Base-by-base conservation (phyloP, 306 rosid genomes). In the Begonia fuchsioides region DNA sequence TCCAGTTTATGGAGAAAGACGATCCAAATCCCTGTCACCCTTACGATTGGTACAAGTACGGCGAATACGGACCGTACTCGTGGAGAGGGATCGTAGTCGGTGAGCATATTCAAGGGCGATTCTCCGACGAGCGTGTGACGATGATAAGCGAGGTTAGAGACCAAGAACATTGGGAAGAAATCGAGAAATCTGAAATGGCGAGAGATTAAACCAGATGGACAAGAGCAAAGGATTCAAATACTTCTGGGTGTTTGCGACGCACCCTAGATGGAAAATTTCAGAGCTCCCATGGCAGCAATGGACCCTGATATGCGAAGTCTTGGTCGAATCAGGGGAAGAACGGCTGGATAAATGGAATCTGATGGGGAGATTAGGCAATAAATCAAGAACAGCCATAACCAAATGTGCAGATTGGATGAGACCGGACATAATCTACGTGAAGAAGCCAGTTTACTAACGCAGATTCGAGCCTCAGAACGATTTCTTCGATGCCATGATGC, bases 391-490 rank as follows among this genome's bases (percentile, higher is more conserved):
- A 3, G 53, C 69, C 65, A 68, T 90, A 62, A 74, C 74, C 3
- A 68, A 71, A 63, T 90, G 97, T 63, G 97, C 94, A 13, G 94
- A 92, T 0, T 90, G 92, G 94, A 74, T 84, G 82, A 81, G 97
- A 55, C 97, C 95, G 1, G 90, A 88, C 66, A 75, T 84, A 32
- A 56, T 88, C 51, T 88, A 88, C 43, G 95, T 88, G 65, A 88
- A 83, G 70, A 61, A 69, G 48, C 97, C 97, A 6, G 92, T 88
- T 44, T 88, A 57, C 17, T 84, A 84, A 46, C 78, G 90, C 43
- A 56, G 95, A 52, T 90, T 90, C 61, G 97, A 90, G 80, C 97
- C 97, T 11, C 94, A 84, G 47, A 90, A 64, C 40, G 55, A 68
- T 39, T 88, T 88, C 55, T 79, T 81, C 44, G 53, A 60, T 44